phyloP scores from a whole-genome alignment of 2,329 filamentous ascomycete genomes.

The Ascochyta pisi region DNA sequence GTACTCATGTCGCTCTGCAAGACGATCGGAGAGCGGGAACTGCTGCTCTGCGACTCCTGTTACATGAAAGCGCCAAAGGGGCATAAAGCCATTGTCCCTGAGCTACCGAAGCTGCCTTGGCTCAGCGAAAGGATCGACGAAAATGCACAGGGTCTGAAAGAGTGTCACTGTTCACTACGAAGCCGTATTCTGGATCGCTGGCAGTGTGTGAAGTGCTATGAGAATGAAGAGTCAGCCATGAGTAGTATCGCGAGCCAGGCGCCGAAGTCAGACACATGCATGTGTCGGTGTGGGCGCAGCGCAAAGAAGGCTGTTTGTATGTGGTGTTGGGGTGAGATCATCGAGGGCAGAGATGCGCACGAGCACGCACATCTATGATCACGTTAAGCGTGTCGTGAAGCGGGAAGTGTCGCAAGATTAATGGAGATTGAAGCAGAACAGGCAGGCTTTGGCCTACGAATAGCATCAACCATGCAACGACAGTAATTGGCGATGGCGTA shows the following conservation, averaged over 20 bases:
- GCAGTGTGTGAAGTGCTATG: conserved; percentile 26
- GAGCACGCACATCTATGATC: neutral
- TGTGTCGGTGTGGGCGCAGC: conserved; percentile 3
- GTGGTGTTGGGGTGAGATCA: conserved; percentile 19
- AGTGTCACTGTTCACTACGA: conserved; percentile 13
- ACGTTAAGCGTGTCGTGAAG: neutral
- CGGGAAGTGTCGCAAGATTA: neutral
- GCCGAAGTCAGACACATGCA: neutral
- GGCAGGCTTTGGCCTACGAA: neutral
- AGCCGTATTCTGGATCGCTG: conserved; percentile 22
- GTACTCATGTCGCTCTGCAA: conserved; percentile 35
- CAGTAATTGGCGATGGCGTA: neutral
- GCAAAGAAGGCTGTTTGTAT: conserved; percentile 2
- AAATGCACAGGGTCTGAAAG: neutral
- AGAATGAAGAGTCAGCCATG: conserved; percentile 7
- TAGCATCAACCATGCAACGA: neutral
- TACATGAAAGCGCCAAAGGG: conserved; percentile 6
- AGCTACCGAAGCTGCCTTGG: conserved; percentile 4
- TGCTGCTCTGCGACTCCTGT: conserved; percentile 19
- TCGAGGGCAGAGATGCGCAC: neutral
- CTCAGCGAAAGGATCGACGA: neutral
- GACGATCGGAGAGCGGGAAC: conserved; percentile 30
- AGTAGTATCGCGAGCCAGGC: neutral
- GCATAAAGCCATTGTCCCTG: neutral
- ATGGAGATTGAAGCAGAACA: neutral